Base-by-base conservation (phyloP, 164 flowering plant species). In the Sextonia rubra region DNA sequence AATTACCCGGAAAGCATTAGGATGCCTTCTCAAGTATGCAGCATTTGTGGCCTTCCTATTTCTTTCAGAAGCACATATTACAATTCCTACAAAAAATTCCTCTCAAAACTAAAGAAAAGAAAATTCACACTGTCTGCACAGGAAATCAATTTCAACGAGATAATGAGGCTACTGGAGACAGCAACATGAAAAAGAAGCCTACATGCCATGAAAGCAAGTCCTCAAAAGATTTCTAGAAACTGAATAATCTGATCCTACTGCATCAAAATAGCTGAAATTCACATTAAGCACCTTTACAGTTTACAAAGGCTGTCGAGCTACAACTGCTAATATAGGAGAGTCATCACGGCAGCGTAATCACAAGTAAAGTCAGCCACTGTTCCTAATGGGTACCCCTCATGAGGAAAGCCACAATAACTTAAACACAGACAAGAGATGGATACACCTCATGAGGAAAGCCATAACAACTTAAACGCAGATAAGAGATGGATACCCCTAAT, bases 341-440 rank as follows among this genome's bases (percentile, higher is more conserved):
- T 97, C 99, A 83, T 86, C 83, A 37, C 4, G 44, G 44, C 11
- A 37, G 11, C 44, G 0, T 70, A 74, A 83, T 91, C 98, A 82
- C 96, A 95, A 20, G 98, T 93, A 83, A 87, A 91, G 83, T 95
- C 98, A 71, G 90, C 96, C 92, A 92, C 86, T 29, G 99, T 90
- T 0, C 92, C 97, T 18, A 96, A 92, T 55, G 97, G 99, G 79
- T 91, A 89, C 24, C 94, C 93, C 72, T 86, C 89, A 75, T 85
- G 68, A 68, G 55, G n/a, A 20, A 20, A 49, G 63, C 52, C 58
- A 60, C 29, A 74, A 32, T 61, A 69, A 74, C 63, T 49, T 26
- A 14, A 47, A 26, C 11, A 44, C 37, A 37, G 44, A 37, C 1
- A 1, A 37, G 44, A 37, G 44, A 37, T 37, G 97, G 99, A 80